These are phyloP conservation scores for Penicillium angulare DNA, from an alignment of 495 filamentous ascomycete species.

Conservation along the genomic window DNA sequence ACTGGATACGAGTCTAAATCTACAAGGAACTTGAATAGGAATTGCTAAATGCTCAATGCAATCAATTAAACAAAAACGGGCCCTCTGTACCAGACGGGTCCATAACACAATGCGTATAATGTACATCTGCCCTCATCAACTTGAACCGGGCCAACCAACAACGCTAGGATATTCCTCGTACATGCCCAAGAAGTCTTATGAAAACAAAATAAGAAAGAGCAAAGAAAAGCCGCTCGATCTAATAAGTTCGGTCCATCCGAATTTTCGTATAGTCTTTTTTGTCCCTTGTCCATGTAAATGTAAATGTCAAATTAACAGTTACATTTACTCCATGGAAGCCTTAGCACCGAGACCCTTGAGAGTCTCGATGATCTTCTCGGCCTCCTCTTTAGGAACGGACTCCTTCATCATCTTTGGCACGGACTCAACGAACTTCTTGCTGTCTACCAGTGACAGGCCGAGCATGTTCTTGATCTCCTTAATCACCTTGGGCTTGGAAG, in stretches of 20 bases:
- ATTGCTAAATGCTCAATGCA: constrained; percentile 24
- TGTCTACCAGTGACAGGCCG: constrained; percentile 93
- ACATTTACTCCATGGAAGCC: constrained; percentile 79
- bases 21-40: no score
- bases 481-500: constrained; percentile 95
- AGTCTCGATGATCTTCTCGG: constrained; percentile 93
- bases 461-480: constrained; percentile 98
- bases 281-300: constrained; percentile 88
- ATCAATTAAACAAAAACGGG: constrained; percentile 32
- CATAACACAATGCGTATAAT: constrained; percentile 44
- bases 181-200: constrained; percentile 7
- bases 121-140: constrained; percentile 47
- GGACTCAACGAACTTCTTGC: constrained; percentile 99
- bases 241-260: constrained; percentile 1
- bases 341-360: constrained; percentile 90
- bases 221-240: constrained; percentile 23
- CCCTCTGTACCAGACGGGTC: constrained; percentile 34
- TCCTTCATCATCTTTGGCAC: constrained; percentile 99
- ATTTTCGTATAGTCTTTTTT: constrained; percentile 11
- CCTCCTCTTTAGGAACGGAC: constrained; percentile 95
- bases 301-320: neutral
- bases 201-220: constrained; percentile 24
- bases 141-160: no score
- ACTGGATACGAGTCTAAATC: no score
- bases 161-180: constrained; percentile 26